A percentile compares a stretch with the other conserved stretches of the same genome.
Conservation (phyloP, 2,329 filamentous ascomycete species). For the Penicillium sp. region DNA sequence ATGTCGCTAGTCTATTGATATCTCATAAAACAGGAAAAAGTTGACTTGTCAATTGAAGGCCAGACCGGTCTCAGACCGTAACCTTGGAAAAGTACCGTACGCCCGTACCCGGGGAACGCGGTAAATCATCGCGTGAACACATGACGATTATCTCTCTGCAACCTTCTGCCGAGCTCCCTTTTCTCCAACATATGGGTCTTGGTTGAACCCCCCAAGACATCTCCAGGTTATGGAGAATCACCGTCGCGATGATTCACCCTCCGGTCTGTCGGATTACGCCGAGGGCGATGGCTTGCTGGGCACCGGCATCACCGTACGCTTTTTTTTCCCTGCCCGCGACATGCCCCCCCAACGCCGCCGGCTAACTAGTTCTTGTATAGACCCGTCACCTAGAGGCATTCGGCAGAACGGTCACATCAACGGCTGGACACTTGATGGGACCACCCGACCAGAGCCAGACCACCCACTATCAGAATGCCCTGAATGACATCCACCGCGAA, state of each 20-base stretch:
- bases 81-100: constrained; percentile 25
- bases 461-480: constrained; percentile 77
- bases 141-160: constrained; percentile 21
- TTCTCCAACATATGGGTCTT: constrained; percentile 26
- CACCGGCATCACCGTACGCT: constrained; percentile 48
- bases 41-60: constrained; percentile 2
- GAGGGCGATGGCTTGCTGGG: constrained; percentile 48
- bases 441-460: constrained; percentile 55
- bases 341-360: constrained; percentile 7
- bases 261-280: constrained; percentile 41
- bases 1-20: constrained; percentile 1
- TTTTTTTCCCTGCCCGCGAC: constrained; percentile 10
- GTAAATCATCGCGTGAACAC: constrained; percentile 34
- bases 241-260: constrained; percentile 47
- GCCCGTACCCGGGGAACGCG: constrained; percentile 25
- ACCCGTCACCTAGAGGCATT: constrained; percentile 88
- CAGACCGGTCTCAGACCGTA: constrained; percentile 7
- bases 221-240: constrained; percentile 43
- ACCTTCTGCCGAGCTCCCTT: constrained; percentile 14
- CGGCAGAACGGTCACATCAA: constrained; percentile 89
- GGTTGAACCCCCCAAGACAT: constrained; percentile 19
- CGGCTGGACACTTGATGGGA: constrained; percentile 84
- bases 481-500: constrained; percentile 86
- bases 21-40: not conserved
- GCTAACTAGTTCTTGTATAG: constrained; percentile 45